Conservation (phyloP, 1,284 basidiomycete genomes). For the Naganishia sp. region DNA sequence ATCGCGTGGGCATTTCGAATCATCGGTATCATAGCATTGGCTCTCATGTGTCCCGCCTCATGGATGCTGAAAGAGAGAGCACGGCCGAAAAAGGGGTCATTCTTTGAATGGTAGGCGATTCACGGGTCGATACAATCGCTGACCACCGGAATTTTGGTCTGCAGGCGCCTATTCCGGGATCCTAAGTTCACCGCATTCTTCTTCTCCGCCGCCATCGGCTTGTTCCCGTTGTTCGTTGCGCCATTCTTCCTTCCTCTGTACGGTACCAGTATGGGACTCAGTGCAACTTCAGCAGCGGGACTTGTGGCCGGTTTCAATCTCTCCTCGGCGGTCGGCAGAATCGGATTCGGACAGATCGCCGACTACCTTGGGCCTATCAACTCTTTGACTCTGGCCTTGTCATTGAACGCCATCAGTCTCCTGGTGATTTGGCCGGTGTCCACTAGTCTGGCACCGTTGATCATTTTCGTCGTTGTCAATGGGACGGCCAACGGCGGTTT, state of each 20-base stretch:
- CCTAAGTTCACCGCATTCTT: slow-evolving; percentile 45
- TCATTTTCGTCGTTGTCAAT: slow-evolving; percentile 40
- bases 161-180: slow-evolving; percentile 42
- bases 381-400: slow-evolving; percentile 33
- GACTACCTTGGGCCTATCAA: slow-evolving; percentile 39
- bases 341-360: slow-evolving; percentile 38
- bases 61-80: slow-evolving; percentile 32
- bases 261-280: slow-evolving; percentile 42
- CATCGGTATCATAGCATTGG: slow-evolving; percentile 36
- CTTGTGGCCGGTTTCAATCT: slow-evolving; percentile 42
- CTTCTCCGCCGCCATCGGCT: slow-evolving; percentile 43
- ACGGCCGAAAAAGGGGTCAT: slow-evolving; percentile 8
- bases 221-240: slow-evolving; percentile 51
- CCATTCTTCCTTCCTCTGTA: slow-evolving; percentile 52
- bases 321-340: slow-evolving; percentile 38
- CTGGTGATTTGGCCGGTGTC: slow-evolving; percentile 36
- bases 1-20: slow-evolving; percentile 43
- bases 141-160: neutral
- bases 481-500: slow-evolving; percentile 38
- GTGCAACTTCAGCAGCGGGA: slow-evolving; percentile 40
- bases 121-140: neutral
- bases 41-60: slow-evolving; percentile 21
- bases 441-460: slow-evolving; percentile 36
- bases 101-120: slow-evolving; percentile 33
- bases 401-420: slow-evolving; percentile 34